phyloP scores from a whole-genome alignment of 2,329 filamentous ascomycete genomes.

The Ascochyta rabiei region DNA sequence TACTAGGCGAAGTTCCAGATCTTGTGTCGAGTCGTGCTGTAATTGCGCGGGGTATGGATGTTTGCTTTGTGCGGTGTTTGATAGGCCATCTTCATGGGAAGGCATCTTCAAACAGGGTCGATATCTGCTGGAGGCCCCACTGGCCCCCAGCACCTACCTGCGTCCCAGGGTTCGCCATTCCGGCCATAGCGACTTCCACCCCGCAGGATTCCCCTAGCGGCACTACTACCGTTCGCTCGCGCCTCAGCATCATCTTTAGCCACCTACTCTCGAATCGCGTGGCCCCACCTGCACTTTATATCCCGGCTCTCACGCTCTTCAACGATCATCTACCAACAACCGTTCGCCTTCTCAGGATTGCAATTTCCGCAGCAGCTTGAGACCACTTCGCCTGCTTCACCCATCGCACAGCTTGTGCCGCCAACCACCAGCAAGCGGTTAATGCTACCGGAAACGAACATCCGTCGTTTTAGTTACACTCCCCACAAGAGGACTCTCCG shows the following conservation, averaged over 20 bases:
- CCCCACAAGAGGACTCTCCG: constrained; percentile 53
- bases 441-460: constrained; percentile 47
- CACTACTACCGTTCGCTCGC: constrained; percentile 16
- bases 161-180: constrained; percentile 18
- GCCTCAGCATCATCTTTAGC: constrained; percentile 20
- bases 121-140: constrained; percentile 2
- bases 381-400: constrained; percentile 2
- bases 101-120: constrained; percentile 15
- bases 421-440: constrained; percentile 32
- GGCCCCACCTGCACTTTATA: constrained; percentile 15
- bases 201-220: constrained; percentile 25
- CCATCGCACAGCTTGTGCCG: neutral
- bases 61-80: constrained; percentile 13
- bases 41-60: constrained; percentile 19
- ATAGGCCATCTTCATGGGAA: constrained; percentile 23
- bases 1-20: neutral
- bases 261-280: constrained; percentile 4
- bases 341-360: neutral
- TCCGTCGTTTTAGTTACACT: constrained; percentile 48
- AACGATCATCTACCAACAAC: neutral
- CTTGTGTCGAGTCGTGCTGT: constrained; percentile 17
- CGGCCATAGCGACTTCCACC: constrained; percentile 26
- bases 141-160: constrained; percentile 6
- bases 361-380: constrained; percentile 1
- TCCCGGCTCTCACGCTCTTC: constrained; percentile 1